Evolutionary conservation across 768 basidiomycete genomes (phyloP), one percentile per base, ranked within the genome.

Genomic region (Pleurotus sapidus): DNA sequence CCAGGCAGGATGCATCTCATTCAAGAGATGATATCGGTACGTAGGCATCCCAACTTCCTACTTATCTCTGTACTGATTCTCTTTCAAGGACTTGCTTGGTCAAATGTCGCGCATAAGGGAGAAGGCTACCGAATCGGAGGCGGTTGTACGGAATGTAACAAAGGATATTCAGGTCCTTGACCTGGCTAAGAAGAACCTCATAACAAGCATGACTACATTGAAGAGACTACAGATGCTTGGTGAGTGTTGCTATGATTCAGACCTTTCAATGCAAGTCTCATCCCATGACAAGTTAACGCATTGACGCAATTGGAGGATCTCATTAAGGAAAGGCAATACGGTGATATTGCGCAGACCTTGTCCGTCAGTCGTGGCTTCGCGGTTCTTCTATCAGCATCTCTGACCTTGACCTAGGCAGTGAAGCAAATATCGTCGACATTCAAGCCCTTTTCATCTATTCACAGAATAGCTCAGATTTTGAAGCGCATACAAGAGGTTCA

Each of bases 31-130:
- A 98, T 99, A 55, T 94, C 90, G 18, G 96, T 98, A 61, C 57
- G 84, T 70, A 68, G 9, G 20, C 11, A 34, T 11, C 9, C 4
- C 9, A 11, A 11, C 8, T 8, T 34, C 0, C 30, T 11, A 34
- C 2, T 34, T 3, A 12, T 11, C 30, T 34, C 30, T 34, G 30
- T 11, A 34, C 11, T 0, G 11, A 3, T 11, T 11, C 3, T 34
- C 9, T 11, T 42, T 46, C 9, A 66, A 98, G 95, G 95, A 97
- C 66, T 79, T 98, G 14, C 81, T 98, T 48, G 87, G 89, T 24
- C 96, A 98, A 74, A 96, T 98, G 86, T 95, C 90, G 38, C 89
- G 90, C 56, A 97, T 98, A 62, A 84, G 94, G 45, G 95, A 98
- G 72, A 98, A 98, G 68, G 95, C 96, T 0, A 91, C 93, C 1